A percentile compares a stretch with the other conserved stretches of the same genome.
These are phyloP conservation scores for Sporothrix curviconia DNA, from an alignment of 2,329 filamentous ascomycete genomes.

Conservation along the genomic window DNA sequence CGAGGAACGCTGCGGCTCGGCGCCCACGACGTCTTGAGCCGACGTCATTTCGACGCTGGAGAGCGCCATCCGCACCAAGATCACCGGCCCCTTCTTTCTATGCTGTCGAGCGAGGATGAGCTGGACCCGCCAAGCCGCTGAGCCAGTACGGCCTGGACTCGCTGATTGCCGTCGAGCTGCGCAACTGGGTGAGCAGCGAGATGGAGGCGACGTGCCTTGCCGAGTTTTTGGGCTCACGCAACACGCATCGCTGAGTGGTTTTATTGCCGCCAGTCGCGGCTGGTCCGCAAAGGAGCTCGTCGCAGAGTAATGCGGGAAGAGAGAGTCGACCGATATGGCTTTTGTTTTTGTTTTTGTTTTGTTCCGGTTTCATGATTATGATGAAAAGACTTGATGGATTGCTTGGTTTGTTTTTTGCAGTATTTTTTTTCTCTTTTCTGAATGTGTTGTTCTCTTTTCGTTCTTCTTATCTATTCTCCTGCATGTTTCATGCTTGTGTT, in stretches of 20 bases:
- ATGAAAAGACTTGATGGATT: not conserved
- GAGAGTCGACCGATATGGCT: too few relatives aligned
- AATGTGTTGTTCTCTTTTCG: not conserved
- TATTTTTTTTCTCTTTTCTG: not conserved
- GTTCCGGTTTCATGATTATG: not conserved
- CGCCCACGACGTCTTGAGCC: not conserved
- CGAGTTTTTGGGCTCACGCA: constrained; percentile 18
- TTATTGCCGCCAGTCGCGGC: constrained; percentile 18
- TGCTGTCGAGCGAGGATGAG: constrained; percentile 16
- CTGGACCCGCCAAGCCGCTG: constrained; percentile 14
- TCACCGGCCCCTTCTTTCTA: constrained; percentile 15
- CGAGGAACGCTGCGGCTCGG: not conserved
- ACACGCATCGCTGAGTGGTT: constrained; percentile 14
- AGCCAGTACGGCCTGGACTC: constrained; percentile 20
- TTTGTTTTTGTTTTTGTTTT: not conserved
- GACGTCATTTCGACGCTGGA: constrained; percentile 10
- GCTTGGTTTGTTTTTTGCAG: not conserved
- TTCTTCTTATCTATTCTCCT: not conserved
- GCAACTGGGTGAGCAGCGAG: constrained; percentile 20
- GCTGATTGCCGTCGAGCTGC: constrained; percentile 19
- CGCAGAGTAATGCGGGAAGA: not conserved
- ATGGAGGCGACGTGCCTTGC: constrained; percentile 20
- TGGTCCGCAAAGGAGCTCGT: constrained; percentile 16
- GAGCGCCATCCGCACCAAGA: constrained; percentile 14
- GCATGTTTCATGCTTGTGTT: not conserved